Evolutionary conservation across 352 stramenopile genomes (phyloP).

Genomic region (Pythium plurisporium): DNA sequence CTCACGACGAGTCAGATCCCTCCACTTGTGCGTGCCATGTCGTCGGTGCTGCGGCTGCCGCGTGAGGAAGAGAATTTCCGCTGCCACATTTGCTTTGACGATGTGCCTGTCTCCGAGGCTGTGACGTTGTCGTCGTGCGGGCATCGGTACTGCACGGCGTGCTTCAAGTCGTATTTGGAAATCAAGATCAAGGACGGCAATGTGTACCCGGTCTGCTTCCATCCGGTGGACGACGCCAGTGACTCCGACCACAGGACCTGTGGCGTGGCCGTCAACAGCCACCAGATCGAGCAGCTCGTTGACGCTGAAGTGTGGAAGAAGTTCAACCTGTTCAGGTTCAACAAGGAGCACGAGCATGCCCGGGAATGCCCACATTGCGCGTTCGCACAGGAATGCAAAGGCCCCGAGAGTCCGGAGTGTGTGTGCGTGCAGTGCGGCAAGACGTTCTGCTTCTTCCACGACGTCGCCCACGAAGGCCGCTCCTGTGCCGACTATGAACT

Average conservation of each 20-base stretch:
- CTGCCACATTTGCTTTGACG: slow-evolving; percentile 77
- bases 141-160: slow-evolving; percentile 56
- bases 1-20: slow-evolving; percentile 9
- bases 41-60: slow-evolving; percentile 4
- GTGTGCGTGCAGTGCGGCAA: not conserved
- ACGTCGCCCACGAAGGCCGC: not conserved
- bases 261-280: not conserved
- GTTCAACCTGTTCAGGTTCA: slow-evolving; percentile 10
- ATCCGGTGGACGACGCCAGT: slow-evolving; percentile 1
- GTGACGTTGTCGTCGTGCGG: slow-evolving; percentile 25
- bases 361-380: slow-evolving; percentile 9
- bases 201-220: slow-evolving; percentile 70
- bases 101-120: slow-evolving; percentile 31
- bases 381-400: not conserved
- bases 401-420: not conserved
- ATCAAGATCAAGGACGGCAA: slow-evolving; percentile 66
- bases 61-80: slow-evolving; percentile 45
- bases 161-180: slow-evolving; percentile 53
- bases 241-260: not conserved
- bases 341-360: slow-evolving; percentile 10
- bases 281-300: not conserved
- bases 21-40: slow-evolving; percentile 8
- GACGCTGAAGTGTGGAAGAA: slow-evolving; percentile 1
- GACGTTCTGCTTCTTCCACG: slow-evolving; percentile 1
- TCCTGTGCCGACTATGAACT: slow-evolving; percentile 9